Conservation (phyloP, 1,284 basidiomycete species). For the Ganoderma boninense region DNA sequence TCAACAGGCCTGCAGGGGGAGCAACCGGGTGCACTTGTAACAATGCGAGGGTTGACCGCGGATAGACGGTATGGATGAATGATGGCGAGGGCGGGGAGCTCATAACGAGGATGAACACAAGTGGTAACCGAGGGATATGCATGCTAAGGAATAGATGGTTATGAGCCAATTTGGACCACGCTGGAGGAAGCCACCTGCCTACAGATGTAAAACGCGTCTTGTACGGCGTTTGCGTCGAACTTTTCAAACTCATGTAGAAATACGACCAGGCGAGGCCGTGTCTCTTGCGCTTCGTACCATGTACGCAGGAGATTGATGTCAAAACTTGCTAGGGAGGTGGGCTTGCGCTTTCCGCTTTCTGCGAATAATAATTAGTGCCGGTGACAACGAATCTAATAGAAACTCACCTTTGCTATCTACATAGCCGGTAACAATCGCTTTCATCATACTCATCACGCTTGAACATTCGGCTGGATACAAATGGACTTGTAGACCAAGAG, state of each 20-base stretch:
- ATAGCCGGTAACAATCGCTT: slow-evolving; percentile 62
- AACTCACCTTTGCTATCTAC: slow-evolving; percentile 41
- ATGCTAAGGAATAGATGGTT: slow-evolving; percentile 36
- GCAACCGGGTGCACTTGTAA: slow-evolving; percentile 60
- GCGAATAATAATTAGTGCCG: neutral
- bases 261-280: slow-evolving; percentile 53
- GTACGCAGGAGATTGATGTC: slow-evolving; percentile 65
- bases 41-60: slow-evolving; percentile 62
- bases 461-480: slow-evolving; percentile 65
- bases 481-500: slow-evolving; percentile 44
- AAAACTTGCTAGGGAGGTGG: slow-evolving; percentile 61
- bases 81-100: slow-evolving; percentile 62
- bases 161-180: neutral
- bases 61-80: slow-evolving; percentile 64
- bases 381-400: slow-evolving; percentile 16
- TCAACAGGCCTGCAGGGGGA: slow-evolving; percentile 53
- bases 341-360: slow-evolving; percentile 49
- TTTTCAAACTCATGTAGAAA: slow-evolving; percentile 77
- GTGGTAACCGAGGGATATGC: slow-evolving; percentile 58
- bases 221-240: slow-evolving; percentile 64
- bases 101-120: slow-evolving; percentile 67
- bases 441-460: slow-evolving; percentile 64
- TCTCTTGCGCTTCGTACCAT: slow-evolving; percentile 57
- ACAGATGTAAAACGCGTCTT: slow-evolving; percentile 74
- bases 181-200: slow-evolving; percentile 50